These are phyloP conservation scores for Samsoniella hepiali DNA, from an alignment of 2,329 filamentous ascomycete species.

Conservation along the genomic window DNA sequence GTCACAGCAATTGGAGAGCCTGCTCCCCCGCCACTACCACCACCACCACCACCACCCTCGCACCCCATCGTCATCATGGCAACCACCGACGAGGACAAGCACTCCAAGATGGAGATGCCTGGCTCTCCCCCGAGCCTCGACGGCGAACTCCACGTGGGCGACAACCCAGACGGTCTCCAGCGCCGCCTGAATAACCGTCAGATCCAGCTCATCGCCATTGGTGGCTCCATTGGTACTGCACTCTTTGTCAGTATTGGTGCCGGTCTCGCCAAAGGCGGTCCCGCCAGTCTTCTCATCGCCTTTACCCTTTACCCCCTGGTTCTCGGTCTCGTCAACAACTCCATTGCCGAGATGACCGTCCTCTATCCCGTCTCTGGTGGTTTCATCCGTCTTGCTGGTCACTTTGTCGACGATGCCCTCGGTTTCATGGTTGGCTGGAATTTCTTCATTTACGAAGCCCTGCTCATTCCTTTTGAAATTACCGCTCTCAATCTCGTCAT, in stretches of 20 bases:
- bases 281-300: slow-evolving; percentile 53
- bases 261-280: slow-evolving; percentile 45
- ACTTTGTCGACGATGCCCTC: slow-evolving; percentile 64
- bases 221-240: slow-evolving; percentile 55
- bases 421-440: slow-evolving; percentile 52
- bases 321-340: slow-evolving; percentile 62
- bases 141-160: slow-evolving; percentile 24
- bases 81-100: slow-evolving; percentile 17
- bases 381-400: slow-evolving; percentile 61
- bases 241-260: slow-evolving; percentile 61
- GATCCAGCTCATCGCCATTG: slow-evolving; percentile 58
- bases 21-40: not conserved
- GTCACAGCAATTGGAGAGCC: not conserved
- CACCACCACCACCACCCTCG: not conserved
- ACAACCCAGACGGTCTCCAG: slow-evolving; percentile 40
- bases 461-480: slow-evolving; percentile 44
- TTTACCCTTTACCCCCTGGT: slow-evolving; percentile 55
- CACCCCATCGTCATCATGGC: slow-evolving; percentile 14
- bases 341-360: slow-evolving; percentile 61
- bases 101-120: slow-evolving; percentile 26
- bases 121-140: slow-evolving; percentile 27
- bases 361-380: slow-evolving; percentile 61
- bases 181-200: slow-evolving; percentile 52
- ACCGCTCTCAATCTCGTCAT: slow-evolving; percentile 43
- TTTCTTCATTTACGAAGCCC: slow-evolving; percentile 44